Evolutionary conservation across 2,329 filamentous ascomycete genomes (phyloP), one percentile per base, ranked within the genome.

Genomic region (Fusarium sp.): DNA sequence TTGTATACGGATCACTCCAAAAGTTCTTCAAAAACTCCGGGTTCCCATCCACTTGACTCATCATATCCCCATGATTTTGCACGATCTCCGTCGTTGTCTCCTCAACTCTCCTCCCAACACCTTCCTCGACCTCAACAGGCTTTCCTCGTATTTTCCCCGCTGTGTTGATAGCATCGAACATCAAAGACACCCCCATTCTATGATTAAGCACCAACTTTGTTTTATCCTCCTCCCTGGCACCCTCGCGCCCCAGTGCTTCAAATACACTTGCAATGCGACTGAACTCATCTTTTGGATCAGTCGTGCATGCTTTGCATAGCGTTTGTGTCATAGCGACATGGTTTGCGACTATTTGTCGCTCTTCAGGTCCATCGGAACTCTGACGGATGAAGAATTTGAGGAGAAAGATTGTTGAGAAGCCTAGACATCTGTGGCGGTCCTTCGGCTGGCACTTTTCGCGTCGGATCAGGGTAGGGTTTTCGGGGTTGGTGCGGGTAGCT

Each of bases 1-100:
- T 73, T 45, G 72, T 71, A 14, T 69, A 62, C 0, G 73, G 64
- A 2, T 75, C 66, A 26, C n/a, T 62, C 73, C 72, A 75, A 24
- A 75, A 71, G 7, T 47, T 68, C 9, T 41, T 60, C 5, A 66
- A 16, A 24, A 75, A 48, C 13, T 68, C 72, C 8, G 55, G 35
- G 7, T 56, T 51, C 1, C 41, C 36, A 5, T 68, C 60, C 8
- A 44, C 31, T 26, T 70, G 64, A 14, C 51, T 56, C 24, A 60
- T 35, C 12, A 55, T 26, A 22, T 53, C 30, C 5, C 36, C 8
- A 7, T 65, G 39, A 15, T 59, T 48, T 4, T 15, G 28, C 1
- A 16, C 28, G 3, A 26, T 8, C 28, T 67, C 59, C 10, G 42
- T 35, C 6, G 16, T 12, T 13, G 14, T 22, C n/a, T 18, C 10